Conservation (phyloP, 2,329 filamentous ascomycete species). For the Dactylellina haptotyla region DNA sequence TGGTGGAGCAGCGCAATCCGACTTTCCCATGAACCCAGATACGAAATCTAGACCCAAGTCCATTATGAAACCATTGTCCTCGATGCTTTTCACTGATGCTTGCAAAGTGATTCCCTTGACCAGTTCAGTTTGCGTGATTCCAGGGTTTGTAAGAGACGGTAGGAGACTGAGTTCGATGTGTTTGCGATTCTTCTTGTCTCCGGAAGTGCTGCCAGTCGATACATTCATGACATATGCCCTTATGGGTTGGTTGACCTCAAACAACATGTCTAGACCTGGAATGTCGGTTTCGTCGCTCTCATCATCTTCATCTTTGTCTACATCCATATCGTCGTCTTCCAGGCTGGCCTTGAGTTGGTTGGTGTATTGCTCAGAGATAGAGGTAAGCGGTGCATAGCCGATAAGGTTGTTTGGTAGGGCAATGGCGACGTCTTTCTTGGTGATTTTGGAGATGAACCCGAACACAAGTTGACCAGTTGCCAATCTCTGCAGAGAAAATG, state of each 20-base stretch:
- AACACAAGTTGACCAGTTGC: slow-evolving; percentile 86
- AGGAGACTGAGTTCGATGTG: slow-evolving; percentile 88
- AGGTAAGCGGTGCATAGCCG: slow-evolving; percentile 89
- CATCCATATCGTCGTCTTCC: slow-evolving; percentile 68
- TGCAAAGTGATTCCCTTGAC: slow-evolving; percentile 82
- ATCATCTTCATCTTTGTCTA: slow-evolving; percentile 68
- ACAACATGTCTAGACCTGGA: slow-evolving; percentile 75
- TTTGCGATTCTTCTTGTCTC: slow-evolving; percentile 73
- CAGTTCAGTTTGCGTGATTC: slow-evolving; percentile 76
- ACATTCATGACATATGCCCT: slow-evolving; percentile 84
- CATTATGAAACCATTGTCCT: slow-evolving; percentile 95
- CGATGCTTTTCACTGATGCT: slow-evolving; percentile 87
- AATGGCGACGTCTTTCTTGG: slow-evolving; percentile 78
- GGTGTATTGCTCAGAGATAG: slow-evolving; percentile 84
- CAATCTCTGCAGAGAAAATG: slow-evolving; percentile 70
- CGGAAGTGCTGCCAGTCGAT: slow-evolving; percentile 61
- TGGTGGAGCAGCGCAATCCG: slow-evolving; percentile 72
- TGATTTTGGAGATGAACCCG: slow-evolving; percentile 85
- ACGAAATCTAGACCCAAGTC: slow-evolving; percentile 79
- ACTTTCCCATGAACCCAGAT: slow-evolving; percentile 79
- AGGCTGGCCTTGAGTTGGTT: slow-evolving; percentile 75
- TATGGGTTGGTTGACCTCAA: slow-evolving; percentile 85
- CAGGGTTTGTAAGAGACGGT: slow-evolving; percentile 79
- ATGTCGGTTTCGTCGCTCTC: slow-evolving; percentile 66
- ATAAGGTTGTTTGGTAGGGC: slow-evolving; percentile 91